phyloP scores from a whole-genome alignment of 1,139 yeast species.

The Suhomyces bolitotheri region DNA sequence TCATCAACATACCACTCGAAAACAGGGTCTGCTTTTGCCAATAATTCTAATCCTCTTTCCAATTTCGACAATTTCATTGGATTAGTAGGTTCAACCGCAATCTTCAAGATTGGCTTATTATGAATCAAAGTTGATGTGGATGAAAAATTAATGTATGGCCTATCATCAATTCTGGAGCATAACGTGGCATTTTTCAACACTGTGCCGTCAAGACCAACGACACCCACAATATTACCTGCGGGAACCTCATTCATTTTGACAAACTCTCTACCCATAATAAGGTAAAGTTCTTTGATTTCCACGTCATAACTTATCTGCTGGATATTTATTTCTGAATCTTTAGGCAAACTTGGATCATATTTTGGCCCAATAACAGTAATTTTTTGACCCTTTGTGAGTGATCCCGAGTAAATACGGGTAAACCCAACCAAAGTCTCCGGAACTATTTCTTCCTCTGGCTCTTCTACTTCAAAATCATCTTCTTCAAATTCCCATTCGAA shows the following conservation, averaged over 20 bases:
- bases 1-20: constrained; percentile 84
- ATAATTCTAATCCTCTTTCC: constrained; percentile 73
- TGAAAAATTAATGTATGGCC: constrained; percentile 73
- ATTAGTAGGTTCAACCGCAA: constrained; percentile 90
- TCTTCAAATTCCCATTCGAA: constrained; percentile 51
- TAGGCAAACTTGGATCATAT: constrained; percentile 70
- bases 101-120: constrained; percentile 85
- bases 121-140: constrained; percentile 54
- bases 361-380: constrained; percentile 82
- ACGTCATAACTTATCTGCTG: constrained; percentile 50
- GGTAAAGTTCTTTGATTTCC: constrained; percentile 64
- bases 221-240: constrained; percentile 94
- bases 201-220: constrained; percentile 84
- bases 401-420: constrained; percentile 86
- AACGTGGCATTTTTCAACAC: constrained; percentile 87
- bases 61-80: constrained; percentile 76
- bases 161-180: constrained; percentile 44
- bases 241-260: constrained; percentile 78
- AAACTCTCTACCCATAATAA: constrained; percentile 92
- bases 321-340: constrained; percentile 38
- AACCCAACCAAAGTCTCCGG: constrained; percentile 80
- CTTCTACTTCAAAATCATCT: constrained; percentile 38
- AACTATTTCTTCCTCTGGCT: constrained; percentile 46
- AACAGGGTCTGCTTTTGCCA: constrained; percentile 91
- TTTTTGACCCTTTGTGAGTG: constrained; percentile 70